phyloP scores from a whole-genome alignment of 2,329 filamentous ascomycete genomes.

The Sclerotinia nivalis region DNA sequence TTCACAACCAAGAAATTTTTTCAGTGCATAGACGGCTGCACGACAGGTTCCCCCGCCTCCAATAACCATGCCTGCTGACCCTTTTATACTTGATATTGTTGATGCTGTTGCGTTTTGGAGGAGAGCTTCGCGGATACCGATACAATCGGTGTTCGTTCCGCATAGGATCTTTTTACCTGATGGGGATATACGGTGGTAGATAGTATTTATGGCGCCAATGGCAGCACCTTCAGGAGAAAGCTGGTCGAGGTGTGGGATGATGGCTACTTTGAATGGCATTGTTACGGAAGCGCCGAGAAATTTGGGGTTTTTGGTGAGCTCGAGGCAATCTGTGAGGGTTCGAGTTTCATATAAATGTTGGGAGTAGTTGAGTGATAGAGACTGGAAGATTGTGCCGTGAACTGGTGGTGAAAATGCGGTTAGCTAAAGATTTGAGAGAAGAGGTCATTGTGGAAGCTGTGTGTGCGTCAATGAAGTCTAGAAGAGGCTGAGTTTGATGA shows the following conservation, averaged over 20 bases:
- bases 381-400: constrained; percentile 55
- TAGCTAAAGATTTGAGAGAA: neutral
- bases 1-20: constrained; percentile 66
- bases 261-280: constrained; percentile 81
- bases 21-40: constrained; percentile 73
- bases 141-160: constrained; percentile 80
- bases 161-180: constrained; percentile 48
- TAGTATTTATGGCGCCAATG: constrained; percentile 78
- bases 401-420: constrained; percentile 46
- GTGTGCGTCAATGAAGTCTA: neutral
- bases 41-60: constrained; percentile 79
- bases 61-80: constrained; percentile 68
- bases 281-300: constrained; percentile 73
- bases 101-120: constrained; percentile 53
- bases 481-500: neutral
- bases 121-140: constrained; percentile 75
- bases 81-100: constrained; percentile 51
- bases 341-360: constrained; percentile 55
- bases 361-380: constrained; percentile 52
- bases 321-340: constrained; percentile 51
- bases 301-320: constrained; percentile 55
- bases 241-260: constrained; percentile 71
- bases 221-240: constrained; percentile 71
- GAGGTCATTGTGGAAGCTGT: neutral
- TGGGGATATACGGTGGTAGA: constrained; percentile 59